These are phyloP conservation scores for Crepidotus variabilis DNA, from an alignment of 768 basidiomycete species.

Conservation along the genomic window DNA sequence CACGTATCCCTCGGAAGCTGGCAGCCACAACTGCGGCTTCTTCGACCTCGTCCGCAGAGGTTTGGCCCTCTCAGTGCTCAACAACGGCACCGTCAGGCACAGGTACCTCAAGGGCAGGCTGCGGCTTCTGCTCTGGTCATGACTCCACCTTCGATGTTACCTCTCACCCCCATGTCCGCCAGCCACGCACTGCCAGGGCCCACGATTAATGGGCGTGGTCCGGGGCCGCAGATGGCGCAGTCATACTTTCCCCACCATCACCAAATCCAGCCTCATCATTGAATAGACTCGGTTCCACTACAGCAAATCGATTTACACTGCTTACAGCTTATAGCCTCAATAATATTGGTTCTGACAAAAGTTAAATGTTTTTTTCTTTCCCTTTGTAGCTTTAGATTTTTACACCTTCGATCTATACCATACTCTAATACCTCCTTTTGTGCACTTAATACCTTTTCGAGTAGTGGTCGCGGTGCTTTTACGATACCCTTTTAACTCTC, in stretches of 20 bases:
- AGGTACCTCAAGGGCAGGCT: background rate
- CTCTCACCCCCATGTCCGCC: background rate
- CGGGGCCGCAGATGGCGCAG: background rate
- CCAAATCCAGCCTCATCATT: background rate
- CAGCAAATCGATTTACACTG: background rate
- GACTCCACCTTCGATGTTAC: background rate
- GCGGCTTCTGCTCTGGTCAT: background rate
- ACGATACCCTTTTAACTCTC: background rate
- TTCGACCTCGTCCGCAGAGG: conserved; percentile 26
- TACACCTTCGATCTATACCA: background rate
- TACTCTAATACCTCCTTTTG: background rate
- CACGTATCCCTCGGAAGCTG: conserved; percentile 82
- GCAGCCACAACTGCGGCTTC: conserved; percentile 73
- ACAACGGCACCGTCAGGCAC: background rate
- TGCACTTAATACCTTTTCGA: background rate
- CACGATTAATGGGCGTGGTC: background rate
- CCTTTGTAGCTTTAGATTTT: background rate
- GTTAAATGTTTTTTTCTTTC: background rate
- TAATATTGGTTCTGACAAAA: background rate
- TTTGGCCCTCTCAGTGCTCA: conserved; percentile 6
- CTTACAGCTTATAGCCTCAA: background rate
- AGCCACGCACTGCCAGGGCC: background rate
- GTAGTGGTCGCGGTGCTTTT: background rate
- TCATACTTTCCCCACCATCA: background rate
- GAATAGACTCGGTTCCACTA: background rate